These are phyloP conservation scores for Nakaseomyces bracarensis DNA, from an alignment of 1,139 yeast species.

Conservation along the genomic window DNA sequence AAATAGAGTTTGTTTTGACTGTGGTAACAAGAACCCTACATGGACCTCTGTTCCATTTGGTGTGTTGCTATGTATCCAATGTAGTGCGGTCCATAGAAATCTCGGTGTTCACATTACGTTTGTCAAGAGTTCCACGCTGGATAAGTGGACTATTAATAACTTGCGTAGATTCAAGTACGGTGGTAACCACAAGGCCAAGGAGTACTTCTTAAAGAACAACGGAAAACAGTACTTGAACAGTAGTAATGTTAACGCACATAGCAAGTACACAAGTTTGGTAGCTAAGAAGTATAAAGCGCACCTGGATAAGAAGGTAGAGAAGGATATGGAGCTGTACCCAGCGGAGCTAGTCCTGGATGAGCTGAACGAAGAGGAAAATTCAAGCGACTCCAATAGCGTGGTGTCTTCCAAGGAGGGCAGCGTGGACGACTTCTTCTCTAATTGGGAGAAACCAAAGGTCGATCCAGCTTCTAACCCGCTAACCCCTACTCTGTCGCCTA, in stretches of 20 bases:
- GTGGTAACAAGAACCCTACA: constrained; percentile 89
- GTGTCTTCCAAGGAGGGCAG: constrained; percentile 39
- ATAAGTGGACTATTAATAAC: constrained; percentile 85
- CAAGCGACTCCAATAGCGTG: constrained; percentile 30
- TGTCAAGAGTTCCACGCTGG: constrained; percentile 87
- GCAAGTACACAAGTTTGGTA: constrained; percentile 71
- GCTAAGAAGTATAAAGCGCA: constrained; percentile 76
- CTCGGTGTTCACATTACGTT: constrained; percentile 94
- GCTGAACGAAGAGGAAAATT: constrained; percentile 32
- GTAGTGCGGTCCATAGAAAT: constrained; percentile 95
- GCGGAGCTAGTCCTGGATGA: constrained; percentile 52
- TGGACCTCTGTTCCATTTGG: constrained; percentile 99
- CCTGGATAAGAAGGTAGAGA: constrained; percentile 55
- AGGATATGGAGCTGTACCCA: constrained; percentile 64
- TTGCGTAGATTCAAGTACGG: constrained; percentile 86
- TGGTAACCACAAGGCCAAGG: constrained; percentile 81
- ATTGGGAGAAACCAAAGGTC: constrained; percentile 72
- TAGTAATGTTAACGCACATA: constrained; percentile 50
- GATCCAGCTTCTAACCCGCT: constrained; percentile 7
- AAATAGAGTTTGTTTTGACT: constrained; percentile 84
- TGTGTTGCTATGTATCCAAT: constrained; percentile 83
- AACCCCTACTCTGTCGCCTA: constrained; percentile 29
- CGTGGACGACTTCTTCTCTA: constrained; percentile 81
- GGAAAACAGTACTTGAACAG: constrained; percentile 56
- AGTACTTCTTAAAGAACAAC: constrained; percentile 74